A percentile compares a stretch with the other conserved stretches of the same genome.
phyloP scores from a whole-genome alignment of 2,329 filamentous ascomycete genomes.

The Phialophora expanda region DNA sequence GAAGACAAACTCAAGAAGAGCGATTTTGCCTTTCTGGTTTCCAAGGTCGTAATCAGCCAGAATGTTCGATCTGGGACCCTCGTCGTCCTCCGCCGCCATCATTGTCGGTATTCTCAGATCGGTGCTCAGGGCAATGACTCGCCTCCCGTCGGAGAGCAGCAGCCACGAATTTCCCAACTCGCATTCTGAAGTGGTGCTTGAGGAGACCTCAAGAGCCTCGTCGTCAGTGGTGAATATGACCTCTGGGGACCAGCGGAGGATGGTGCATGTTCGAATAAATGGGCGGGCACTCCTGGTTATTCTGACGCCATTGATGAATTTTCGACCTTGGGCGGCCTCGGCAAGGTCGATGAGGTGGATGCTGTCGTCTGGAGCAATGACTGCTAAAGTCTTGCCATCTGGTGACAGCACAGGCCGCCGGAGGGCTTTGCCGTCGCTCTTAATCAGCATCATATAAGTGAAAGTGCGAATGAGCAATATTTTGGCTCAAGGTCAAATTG shows the following conservation, averaged over 20 bases:
- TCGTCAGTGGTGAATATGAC: conserved; percentile 4
- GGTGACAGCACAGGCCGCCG: conserved; percentile 31
- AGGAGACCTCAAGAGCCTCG: conserved; percentile 5
- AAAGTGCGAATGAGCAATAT: not conserved
- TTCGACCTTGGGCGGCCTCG: conserved; percentile 21
- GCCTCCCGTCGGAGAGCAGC: conserved; percentile 29
- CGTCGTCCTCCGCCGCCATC: conserved; percentile 16
- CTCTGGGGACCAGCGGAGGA: conserved; percentile 36
- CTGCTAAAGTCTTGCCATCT: conserved; percentile 29
- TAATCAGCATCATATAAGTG: conserved; percentile 17
- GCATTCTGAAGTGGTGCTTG: conserved; percentile 25
- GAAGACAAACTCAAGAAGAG: conserved; percentile 34
- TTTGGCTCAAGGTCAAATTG: not conserved
- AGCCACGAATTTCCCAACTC: conserved; percentile 27
- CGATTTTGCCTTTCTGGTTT: conserved; percentile 32
- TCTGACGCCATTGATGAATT: conserved; percentile 24
- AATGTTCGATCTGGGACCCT: conserved; percentile 25
- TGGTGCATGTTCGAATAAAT: conserved; percentile 24
- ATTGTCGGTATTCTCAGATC: conserved; percentile 17
- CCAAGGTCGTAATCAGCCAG: conserved; percentile 36
- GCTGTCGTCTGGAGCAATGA: conserved; percentile 25
- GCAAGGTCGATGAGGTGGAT: conserved; percentile 28
- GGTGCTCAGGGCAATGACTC: conserved; percentile 33
- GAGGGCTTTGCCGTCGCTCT: conserved; percentile 21
- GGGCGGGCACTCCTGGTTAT: conserved; percentile 10